Evolutionary conservation across 352 stramenopile genomes (phyloP), one percentile per base, ranked within the genome.

Genomic region (Phytopythium sindhum): DNA sequence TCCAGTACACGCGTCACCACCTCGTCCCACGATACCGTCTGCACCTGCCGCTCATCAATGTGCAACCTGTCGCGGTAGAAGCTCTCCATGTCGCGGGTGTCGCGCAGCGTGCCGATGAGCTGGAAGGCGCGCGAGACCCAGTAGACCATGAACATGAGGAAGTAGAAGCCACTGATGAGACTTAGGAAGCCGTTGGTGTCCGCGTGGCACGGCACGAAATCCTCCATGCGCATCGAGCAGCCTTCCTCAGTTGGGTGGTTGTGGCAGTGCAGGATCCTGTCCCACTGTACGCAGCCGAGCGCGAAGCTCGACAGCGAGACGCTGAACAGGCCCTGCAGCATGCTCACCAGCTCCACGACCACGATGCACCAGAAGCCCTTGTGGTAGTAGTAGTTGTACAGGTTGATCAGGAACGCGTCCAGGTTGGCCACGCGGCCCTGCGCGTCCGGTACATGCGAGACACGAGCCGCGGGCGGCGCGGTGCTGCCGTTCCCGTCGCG

Each of bases 251-350:
- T 81, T 2, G 66, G 68, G 61, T 83, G 84, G 37, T 74, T 65
- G 60, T 85, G 76, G 66, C 93, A 98, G 24, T 81, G 77, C 26
- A 97, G 65, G 29, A 99, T 72, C 47, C 80, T 72, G 12, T 60
- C 61, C 97, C 97, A 99, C 75, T 99, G 89, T 28, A 99, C 86
- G 70, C 96, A 98, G 1, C 90, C 93, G 29, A 99, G 81, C 55
- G 99, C 60, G 62, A 99, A 97, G 33, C 89, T 97, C n/a, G 86
- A 97, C 41, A 98, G 85, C 64, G 88, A 79, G 26, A 99, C 84
- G 63, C 95, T 99, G 70, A 99, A 99, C 5, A 98, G 84, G 14
- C 98, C 81, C 15, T 96, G 98, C 19, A 91, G 39, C 4, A 99
- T 65, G 68, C 97, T 89, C 33, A 97, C 91, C 37, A 98, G 65